Evolutionary conservation across 1,284 basidiomycete genomes (phyloP).

Genomic region (Sparassis latifolia): DNA sequence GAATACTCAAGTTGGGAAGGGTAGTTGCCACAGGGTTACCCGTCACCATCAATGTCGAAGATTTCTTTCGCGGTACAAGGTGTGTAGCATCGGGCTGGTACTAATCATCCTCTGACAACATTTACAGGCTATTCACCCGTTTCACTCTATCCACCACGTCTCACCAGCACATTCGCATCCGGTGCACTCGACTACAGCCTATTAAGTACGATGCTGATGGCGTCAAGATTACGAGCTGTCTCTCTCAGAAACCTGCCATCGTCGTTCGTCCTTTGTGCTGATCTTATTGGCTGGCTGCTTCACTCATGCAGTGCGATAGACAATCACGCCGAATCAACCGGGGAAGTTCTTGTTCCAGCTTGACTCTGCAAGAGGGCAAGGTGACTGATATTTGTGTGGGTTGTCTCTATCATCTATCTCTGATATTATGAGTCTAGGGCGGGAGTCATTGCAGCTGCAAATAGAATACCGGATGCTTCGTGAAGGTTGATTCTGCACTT

Average conservation of each 20-base stretch:
- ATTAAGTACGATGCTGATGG: slow-evolving; percentile 36
- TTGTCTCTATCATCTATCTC: neutral
- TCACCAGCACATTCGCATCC: slow-evolving; percentile 65
- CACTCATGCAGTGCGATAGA: slow-evolving; percentile 36
- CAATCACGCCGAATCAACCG: slow-evolving; percentile 60
- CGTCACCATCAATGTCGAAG: slow-evolving; percentile 68
- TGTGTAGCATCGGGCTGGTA: slow-evolving; percentile 1
- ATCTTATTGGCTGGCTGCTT: neutral
- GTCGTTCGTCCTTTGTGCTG: slow-evolving; percentile 10
- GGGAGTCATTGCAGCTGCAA: slow-evolving; percentile 52
- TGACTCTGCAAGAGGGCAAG: slow-evolving; percentile 51
- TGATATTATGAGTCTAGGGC: slow-evolving; percentile 31
- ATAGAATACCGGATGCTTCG: slow-evolving; percentile 68
- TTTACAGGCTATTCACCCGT: slow-evolving; percentile 63
- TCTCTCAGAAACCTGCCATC: slow-evolving; percentile 28
- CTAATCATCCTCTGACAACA: slow-evolving; percentile 2
- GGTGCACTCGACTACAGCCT: slow-evolving; percentile 45
- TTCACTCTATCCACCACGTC: slow-evolving; percentile 74
- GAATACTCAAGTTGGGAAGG: slow-evolving; percentile 47
- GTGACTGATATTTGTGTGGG: slow-evolving; percentile 28
- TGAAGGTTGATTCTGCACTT: slow-evolving; percentile 46
- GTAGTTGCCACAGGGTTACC: slow-evolving; percentile 63
- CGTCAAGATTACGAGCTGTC: slow-evolving; percentile 44
- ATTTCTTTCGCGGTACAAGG: slow-evolving; percentile 36
- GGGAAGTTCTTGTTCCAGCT: slow-evolving; percentile 71